Conservation (phyloP, 2,329 filamentous ascomycete species). For the Penicillium sp. region DNA sequence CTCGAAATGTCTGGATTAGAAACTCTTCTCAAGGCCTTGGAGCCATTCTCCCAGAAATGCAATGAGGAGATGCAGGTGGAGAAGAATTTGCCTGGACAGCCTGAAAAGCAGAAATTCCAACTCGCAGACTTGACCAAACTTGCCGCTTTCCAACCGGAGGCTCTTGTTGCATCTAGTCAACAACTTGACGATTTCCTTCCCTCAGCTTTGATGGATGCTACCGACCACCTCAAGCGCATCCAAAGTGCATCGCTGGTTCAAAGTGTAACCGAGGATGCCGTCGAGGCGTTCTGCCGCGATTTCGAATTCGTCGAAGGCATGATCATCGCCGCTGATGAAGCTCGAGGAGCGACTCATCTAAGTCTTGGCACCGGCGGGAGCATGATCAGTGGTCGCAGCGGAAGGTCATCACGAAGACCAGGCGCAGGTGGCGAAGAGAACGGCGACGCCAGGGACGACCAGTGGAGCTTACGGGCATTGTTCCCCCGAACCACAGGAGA, state of each 20-base stretch:
- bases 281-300: constrained; percentile 74
- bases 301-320: constrained; percentile 67
- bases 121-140: constrained; percentile 52
- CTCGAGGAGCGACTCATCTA: constrained; percentile 31
- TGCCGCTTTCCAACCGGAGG: constrained; percentile 53
- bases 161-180: constrained; percentile 64
- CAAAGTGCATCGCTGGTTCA: constrained; percentile 67
- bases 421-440: constrained; percentile 26
- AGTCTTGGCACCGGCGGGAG: constrained; percentile 22
- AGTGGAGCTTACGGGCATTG: constrained; percentile 46
- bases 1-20: constrained; percentile 68
- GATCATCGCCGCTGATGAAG: constrained; percentile 55
- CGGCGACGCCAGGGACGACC: constrained; percentile 31
- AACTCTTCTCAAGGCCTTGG: constrained; percentile 55
- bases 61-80: constrained; percentile 14
- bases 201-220: constrained; percentile 85
- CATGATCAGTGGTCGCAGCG: constrained; percentile 18
- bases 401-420: constrained; percentile 13
- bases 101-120: constrained; percentile 37
- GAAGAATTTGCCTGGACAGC: constrained; percentile 14
- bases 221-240: constrained; percentile 69
- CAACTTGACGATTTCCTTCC: constrained; percentile 84
- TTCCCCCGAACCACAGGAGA: constrained; percentile 61
- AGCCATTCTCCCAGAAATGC: constrained; percentile 29
- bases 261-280: constrained; percentile 73